Evolutionary conservation across 305 asterid species (phyloP).

Genomic region (Nicotiana rustica): DNA sequence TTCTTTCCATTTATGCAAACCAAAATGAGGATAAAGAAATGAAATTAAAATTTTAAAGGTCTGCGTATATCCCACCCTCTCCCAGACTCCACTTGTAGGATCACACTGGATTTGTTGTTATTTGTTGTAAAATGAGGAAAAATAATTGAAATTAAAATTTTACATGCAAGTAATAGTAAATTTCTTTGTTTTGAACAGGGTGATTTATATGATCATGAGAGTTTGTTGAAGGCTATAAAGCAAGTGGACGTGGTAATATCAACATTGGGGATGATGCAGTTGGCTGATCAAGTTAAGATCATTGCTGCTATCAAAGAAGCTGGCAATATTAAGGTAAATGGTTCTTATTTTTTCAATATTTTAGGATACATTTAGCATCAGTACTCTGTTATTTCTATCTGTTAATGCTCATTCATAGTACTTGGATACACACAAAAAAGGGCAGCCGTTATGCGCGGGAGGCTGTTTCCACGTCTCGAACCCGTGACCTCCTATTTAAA

Average conservation of each 20-base stretch:
- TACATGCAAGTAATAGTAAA: neutral
- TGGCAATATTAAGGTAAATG: slow-evolving; percentile 71
- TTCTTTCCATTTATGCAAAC: neutral
- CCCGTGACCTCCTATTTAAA: too few relatives aligned
- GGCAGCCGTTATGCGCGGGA: too few relatives aligned
- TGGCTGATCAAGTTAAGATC: slow-evolving; percentile 68
- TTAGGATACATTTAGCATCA: neutral
- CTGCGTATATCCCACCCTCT: too few relatives aligned
- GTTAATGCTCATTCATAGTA: neutral
- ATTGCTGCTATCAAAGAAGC: slow-evolving; percentile 85
- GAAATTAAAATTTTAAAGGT: too few relatives aligned
- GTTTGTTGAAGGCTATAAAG: slow-evolving; percentile 80
- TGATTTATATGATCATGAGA: slow-evolving; percentile 73
- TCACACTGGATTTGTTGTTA: too few relatives aligned
- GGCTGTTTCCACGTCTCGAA: too few relatives aligned
- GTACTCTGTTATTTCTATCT: neutral
- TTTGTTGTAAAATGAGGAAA: neutral
- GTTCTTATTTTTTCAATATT: neutral
- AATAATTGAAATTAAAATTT: neutral
- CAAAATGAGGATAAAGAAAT: neutral
- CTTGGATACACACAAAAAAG: neutral
- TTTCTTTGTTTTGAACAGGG: slow-evolving; percentile 53
- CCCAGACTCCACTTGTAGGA: too few relatives aligned
- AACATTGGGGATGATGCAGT: slow-evolving; percentile 54
- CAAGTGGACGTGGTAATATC: slow-evolving; percentile 91